Evolutionary conservation across 495 filamentous ascomycete genomes (phyloP).

Genomic region (Penicillium manginii): DNA sequence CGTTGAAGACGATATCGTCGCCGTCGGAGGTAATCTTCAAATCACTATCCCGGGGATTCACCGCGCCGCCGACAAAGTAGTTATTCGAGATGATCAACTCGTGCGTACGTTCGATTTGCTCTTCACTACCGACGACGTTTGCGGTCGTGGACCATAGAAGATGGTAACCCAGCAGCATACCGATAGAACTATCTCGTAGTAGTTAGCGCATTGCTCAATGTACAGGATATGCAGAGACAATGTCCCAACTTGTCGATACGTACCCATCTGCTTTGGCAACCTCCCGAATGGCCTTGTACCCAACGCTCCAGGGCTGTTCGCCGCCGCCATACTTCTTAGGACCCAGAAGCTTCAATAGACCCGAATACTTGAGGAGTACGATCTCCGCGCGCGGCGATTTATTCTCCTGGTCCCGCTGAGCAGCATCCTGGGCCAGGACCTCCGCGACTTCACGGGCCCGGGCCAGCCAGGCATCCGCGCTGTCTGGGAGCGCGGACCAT

Average conservation of each 20-base stretch:
- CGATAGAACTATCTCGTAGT: conserved; percentile 42
- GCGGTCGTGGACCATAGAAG: conserved; percentile 63
- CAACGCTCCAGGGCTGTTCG: conserved; percentile 58
- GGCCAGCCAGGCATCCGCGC: conserved; percentile 50
- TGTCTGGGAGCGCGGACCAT: conserved; percentile 49
- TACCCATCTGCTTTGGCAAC: conserved; percentile 62
- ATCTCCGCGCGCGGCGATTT: conserved; percentile 61
- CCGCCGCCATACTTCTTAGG: conserved; percentile 60
- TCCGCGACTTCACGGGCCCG: conserved; percentile 57
- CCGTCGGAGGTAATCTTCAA: conserved; percentile 56
- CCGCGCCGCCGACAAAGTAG: conserved; percentile 65
- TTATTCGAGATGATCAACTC: conserved; percentile 59
- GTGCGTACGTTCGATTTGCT: conserved; percentile 57
- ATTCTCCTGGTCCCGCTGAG: conserved; percentile 56
- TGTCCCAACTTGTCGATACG: background rate
- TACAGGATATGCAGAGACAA: background rate
- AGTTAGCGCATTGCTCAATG: background rate
- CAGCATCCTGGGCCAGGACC: conserved; percentile 56
- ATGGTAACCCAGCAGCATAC: conserved; percentile 65
- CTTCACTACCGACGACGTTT: conserved; percentile 56
- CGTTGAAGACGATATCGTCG: conserved; percentile 57
- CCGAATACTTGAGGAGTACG: conserved; percentile 58
- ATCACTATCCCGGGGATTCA: conserved; percentile 64
- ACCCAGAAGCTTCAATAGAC: conserved; percentile 58
- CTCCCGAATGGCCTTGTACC: conserved; percentile 60